Base-by-base conservation (phyloP, 2,329 filamentous ascomycete genomes). In the Boeremia exigua region DNA sequence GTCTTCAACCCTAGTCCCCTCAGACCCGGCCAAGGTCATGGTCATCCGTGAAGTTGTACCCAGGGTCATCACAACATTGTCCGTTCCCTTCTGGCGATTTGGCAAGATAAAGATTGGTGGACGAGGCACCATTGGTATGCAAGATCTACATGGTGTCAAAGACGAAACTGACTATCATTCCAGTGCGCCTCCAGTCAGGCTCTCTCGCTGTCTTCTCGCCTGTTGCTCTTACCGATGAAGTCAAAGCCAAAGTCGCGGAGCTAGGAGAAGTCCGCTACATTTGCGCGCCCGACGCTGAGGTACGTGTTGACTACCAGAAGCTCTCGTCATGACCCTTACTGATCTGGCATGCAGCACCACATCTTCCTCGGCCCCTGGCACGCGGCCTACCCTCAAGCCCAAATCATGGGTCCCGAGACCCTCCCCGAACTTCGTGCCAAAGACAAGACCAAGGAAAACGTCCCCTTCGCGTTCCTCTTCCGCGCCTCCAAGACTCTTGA, bases 331-430 rank as follows among this genome's bases (percentile, higher is more conserved):
- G 32, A 38, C 11, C 8, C 17, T 40, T 17, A 15, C 25, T n/a
- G 23, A n/a, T 11, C 25, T 23, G 15, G 33, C 42, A 17, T 12
- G 1, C 50, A 75, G 79, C 95, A 99, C 77, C 95, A 99, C 82
- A 91, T 99, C 73, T 96, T 95, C 80, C 75, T 99, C 49, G 88
- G 90, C 0, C 82, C 91, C 44, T 99, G 95, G 94, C 86, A 90
- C 68, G 79, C 84, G 44, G 90, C 86, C 25, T 98, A 86, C 73
- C 93, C 94, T 0, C 75, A 83, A 37, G 93, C 94, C 29, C 87
- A 88, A 67, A 82, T 99, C 43, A 84, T 98, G 67, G 94, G 88
- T 1, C 90, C 91, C 1, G 88, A 94, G 67, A 91, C 91, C 0
- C 85, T 99, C 1, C 87, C 86, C 19, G 91, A 93, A 77, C 96